Evolutionary conservation across 2,329 filamentous ascomycete species (phyloP).

Genomic region (Cladosporium velox): DNA sequence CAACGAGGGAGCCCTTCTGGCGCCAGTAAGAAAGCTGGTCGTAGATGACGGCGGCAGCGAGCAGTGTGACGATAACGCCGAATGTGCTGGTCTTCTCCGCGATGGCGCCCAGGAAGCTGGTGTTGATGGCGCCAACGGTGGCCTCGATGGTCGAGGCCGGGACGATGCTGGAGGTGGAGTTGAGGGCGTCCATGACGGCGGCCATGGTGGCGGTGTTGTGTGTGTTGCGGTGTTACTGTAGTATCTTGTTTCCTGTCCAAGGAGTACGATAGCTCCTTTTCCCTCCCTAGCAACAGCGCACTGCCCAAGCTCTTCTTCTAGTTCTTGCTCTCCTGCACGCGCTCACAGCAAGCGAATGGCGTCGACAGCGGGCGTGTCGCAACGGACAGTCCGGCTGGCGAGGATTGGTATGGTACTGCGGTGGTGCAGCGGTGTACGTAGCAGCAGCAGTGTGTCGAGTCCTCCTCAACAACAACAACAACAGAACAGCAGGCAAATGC

Average conservation of each 20-base stretch:
- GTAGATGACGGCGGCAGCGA: constrained; percentile 74
- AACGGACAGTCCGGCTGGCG: constrained; percentile 1
- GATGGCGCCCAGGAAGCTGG: constrained; percentile 55
- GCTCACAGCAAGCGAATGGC: constrained; percentile 7
- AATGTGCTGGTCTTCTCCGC: constrained; percentile 63
- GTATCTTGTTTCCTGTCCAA: background rate
- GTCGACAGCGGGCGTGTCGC: constrained; percentile 2
- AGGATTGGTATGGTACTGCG: background rate
- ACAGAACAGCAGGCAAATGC: background rate
- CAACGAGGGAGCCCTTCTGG: constrained; percentile 50
- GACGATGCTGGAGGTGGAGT: constrained; percentile 33
- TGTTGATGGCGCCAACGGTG: constrained; percentile 57
- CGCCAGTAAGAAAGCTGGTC: constrained; percentile 67
- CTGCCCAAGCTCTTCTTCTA: background rate
- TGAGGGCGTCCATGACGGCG: constrained; percentile 37
- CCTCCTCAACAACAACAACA: background rate
- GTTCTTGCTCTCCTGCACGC: background rate
- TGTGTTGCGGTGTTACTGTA: background rate
- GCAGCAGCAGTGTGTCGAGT: background rate
- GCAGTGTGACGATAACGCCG: constrained; percentile 68
- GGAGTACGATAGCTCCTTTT: background rate
- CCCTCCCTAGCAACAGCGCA: background rate
- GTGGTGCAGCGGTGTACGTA: background rate
- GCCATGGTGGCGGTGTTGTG: constrained; percentile 29
- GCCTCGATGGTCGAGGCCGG: constrained; percentile 53